Conservation (phyloP, 1,139 yeast genomes). For the Candida frijolesensis region DNA sequence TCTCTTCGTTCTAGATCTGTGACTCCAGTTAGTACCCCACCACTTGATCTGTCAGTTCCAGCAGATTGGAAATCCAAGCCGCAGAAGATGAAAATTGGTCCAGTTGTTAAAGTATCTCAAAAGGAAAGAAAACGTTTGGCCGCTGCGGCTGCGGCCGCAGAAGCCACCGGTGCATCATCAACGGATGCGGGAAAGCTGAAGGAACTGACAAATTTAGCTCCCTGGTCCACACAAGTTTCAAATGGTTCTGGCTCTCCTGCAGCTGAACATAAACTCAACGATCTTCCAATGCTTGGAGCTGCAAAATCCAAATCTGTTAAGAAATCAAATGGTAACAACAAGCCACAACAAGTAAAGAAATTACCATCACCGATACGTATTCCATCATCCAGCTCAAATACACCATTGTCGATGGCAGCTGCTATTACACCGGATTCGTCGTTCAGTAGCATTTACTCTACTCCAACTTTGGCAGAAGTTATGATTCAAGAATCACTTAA, state of each 20-base stretch:
- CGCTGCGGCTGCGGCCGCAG: constrained; percentile 12
- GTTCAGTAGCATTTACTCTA: constrained; percentile 14
- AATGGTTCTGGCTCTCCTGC: background rate
- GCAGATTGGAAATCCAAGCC: constrained; percentile 17
- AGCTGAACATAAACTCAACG: constrained; percentile 6
- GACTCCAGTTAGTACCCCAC: background rate
- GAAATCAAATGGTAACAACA: constrained; percentile 6
- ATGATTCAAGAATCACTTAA: constrained; percentile 51
- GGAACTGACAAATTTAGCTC: constrained; percentile 8
- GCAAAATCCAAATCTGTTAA: constrained; percentile 3
- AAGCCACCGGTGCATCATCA: background rate
- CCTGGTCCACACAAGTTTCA: constrained; percentile 9
- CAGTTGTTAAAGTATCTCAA: constrained; percentile 47
- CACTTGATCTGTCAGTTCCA: constrained; percentile 1
- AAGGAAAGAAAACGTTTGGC: constrained; percentile 49
- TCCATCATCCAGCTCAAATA: background rate
- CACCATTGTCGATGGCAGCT: constrained; percentile 9
- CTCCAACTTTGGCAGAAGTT: constrained; percentile 30
- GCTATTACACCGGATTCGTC: constrained; percentile 12
- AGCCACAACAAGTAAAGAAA: background rate
- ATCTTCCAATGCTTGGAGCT: constrained; percentile 18
- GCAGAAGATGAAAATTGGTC: constrained; percentile 36
- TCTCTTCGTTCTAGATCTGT: background rate
- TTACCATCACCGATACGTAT: constrained; percentile 7
- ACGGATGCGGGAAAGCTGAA: background rate